Percentiles rank a stretch among this genome's conserved stretches.
These are phyloP conservation scores for Aspergillus amoenus DNA, from an alignment of 2,329 filamentous ascomycete species.

Conservation along the genomic window DNA sequence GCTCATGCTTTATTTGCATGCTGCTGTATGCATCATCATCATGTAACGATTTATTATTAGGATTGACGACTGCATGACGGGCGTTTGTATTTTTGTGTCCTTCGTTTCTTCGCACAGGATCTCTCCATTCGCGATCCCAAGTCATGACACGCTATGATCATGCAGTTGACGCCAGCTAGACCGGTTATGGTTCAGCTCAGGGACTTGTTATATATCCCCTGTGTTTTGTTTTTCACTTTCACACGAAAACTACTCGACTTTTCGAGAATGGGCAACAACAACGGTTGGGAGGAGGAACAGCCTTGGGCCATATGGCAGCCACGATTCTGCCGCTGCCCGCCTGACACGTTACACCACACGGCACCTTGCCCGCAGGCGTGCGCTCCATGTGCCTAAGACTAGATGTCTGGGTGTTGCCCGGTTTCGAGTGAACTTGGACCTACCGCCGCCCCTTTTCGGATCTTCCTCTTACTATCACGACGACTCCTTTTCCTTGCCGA, in stretches of 20 bases:
- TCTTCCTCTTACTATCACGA: slow-evolving; percentile 22
- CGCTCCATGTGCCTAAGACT: background rate
- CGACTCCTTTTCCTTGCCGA: background rate
- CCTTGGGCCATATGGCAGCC: background rate
- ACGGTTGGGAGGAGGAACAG: slow-evolving; percentile 13
- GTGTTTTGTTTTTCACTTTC: background rate
- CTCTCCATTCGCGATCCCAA: slow-evolving; percentile 1
- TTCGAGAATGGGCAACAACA: slow-evolving; percentile 11
- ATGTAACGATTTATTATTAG: slow-evolving; percentile 42
- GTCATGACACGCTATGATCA: slow-evolving; percentile 14
- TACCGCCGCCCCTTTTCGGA: slow-evolving; percentile 31
- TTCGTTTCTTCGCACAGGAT: slow-evolving; percentile 10
- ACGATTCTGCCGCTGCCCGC: background rate
- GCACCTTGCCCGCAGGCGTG: background rate
- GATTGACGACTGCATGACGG: slow-evolving; percentile 44
- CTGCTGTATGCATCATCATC: slow-evolving; percentile 34
- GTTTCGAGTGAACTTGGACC: slow-evolving; percentile 21
- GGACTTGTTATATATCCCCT: slow-evolving; percentile 9
- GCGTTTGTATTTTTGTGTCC: slow-evolving; percentile 31
- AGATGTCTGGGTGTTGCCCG: background rate
- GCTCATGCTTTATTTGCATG: slow-evolving; percentile 24
- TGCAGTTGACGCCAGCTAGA: slow-evolving; percentile 34
- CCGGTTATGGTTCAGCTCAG: slow-evolving; percentile 38
- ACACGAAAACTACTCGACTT: background rate
- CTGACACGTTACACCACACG: background rate